Evolutionary conservation across 1,284 basidiomycete genomes (phyloP).

Genomic region (Ceratobasidium sp.): DNA sequence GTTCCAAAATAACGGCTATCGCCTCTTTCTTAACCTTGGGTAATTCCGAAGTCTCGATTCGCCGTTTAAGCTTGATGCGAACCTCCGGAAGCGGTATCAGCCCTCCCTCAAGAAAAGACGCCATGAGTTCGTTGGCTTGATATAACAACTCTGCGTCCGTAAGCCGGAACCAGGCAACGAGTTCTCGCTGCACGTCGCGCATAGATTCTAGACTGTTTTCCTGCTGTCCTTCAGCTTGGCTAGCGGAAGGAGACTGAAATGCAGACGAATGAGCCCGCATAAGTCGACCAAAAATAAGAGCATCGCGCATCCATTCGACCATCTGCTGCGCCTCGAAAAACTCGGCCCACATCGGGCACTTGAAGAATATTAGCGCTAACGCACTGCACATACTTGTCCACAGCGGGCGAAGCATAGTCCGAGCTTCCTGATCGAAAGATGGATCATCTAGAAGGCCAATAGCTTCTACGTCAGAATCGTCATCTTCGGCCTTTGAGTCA

Average conservation of each 20-base stretch:
- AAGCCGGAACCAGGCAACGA: constrained; percentile 88
- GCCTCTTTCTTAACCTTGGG: constrained; percentile 16
- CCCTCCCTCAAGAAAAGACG: constrained; percentile 75
- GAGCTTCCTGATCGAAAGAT: constrained; percentile 58
- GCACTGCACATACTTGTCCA: constrained; percentile 88
- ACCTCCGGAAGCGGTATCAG: constrained; percentile 5
- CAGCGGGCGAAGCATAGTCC: constrained; percentile 73
- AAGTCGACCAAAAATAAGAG: constrained; percentile 89
- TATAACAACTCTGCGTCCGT: constrained; percentile 91
- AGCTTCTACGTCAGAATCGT: constrained; percentile 62
- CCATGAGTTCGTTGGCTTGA: constrained; percentile 86
- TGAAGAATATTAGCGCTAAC: constrained; percentile 85
- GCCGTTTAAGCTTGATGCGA: constrained; percentile 9
- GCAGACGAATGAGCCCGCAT: constrained; percentile 83
- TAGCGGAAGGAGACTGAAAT: constrained; percentile 76
- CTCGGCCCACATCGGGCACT: constrained; percentile 84
- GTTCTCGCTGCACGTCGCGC: constrained; percentile 81
- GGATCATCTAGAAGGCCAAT: constrained; percentile 31
- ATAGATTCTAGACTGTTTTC: constrained; percentile 65
- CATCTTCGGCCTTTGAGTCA: constrained; percentile 72
- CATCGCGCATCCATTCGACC: constrained; percentile 97
- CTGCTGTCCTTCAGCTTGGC: constrained; percentile 53
- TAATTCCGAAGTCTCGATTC: not conserved
- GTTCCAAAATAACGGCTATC: constrained; percentile 24
- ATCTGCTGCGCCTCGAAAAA: constrained; percentile 86